Percentiles rank a stretch among this genome's conserved stretches.
Conservation (phyloP, 768 basidiomycete genomes). For the Mrakia frigida region DNA sequence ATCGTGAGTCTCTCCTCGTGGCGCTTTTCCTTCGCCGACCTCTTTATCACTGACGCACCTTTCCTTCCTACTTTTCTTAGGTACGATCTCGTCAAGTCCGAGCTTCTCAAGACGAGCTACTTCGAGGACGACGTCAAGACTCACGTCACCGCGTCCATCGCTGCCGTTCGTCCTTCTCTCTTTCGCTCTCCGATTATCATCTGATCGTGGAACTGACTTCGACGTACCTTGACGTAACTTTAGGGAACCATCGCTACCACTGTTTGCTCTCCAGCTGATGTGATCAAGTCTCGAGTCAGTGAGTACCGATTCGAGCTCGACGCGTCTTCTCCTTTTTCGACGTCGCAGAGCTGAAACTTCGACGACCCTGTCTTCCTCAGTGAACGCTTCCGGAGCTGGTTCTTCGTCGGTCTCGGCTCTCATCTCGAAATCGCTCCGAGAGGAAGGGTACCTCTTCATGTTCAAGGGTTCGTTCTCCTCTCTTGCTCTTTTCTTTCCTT, state of each 20-base stretch:
- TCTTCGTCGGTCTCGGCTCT: slow-evolving; percentile 35
- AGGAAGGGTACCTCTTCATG: slow-evolving; percentile 40
- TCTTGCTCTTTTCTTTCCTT: not conserved
- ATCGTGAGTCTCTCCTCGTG: slow-evolving; percentile 53
- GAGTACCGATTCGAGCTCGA: not conserved
- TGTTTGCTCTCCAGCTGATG: slow-evolving; percentile 42
- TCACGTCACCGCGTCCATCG: slow-evolving; percentile 81
- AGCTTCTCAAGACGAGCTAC: slow-evolving; percentile 64
- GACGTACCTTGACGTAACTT: not conserved
- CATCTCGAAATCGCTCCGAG: slow-evolving; percentile 37
- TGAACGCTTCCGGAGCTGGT: slow-evolving; percentile 40
- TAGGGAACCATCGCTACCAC: slow-evolving; percentile 38
- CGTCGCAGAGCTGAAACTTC: not conserved
- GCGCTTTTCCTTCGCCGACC: not conserved
- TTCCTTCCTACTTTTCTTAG: slow-evolving; percentile 38
- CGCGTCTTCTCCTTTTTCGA: not conserved
- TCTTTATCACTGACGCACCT: no score
- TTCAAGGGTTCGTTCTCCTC: slow-evolving; percentile 36
- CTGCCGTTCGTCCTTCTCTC: slow-evolving; percentile 48
- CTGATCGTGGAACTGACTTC: not conserved
- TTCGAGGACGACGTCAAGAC: slow-evolving; percentile 74
- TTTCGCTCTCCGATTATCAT: no score
- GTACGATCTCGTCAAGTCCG: slow-evolving; percentile 80
- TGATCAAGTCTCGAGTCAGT: slow-evolving; percentile 39
- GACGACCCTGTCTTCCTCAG: not conserved